Conservation (phyloP, 2,329 filamentous ascomycete genomes). For the Rutstroemia sp. region DNA sequence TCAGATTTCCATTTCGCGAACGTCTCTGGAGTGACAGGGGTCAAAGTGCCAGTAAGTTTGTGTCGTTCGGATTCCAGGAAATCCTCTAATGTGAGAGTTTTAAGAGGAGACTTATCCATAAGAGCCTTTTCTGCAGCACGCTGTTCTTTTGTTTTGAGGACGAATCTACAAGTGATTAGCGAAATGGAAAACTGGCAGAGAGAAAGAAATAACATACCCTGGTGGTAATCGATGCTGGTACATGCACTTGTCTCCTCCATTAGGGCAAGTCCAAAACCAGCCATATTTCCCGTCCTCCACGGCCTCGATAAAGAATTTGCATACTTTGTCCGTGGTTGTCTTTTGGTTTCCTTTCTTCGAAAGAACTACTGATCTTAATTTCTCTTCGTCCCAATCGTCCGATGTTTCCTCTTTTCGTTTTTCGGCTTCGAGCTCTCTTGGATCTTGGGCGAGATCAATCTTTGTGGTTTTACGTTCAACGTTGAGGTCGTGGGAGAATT, state of each 20-base stretch:
- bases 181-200: neutral
- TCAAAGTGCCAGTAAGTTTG: slow-evolving; percentile 85
- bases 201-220: slow-evolving; percentile 57
- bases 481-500: slow-evolving; percentile 88
- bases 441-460: slow-evolving; percentile 84
- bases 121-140: slow-evolving; percentile 90
- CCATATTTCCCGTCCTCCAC: slow-evolving; percentile 98
- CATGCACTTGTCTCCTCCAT: slow-evolving; percentile 96
- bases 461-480: slow-evolving; percentile 90
- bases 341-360: slow-evolving; percentile 97
- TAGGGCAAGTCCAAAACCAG: slow-evolving; percentile 98
- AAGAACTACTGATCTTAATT: slow-evolving; percentile 80
- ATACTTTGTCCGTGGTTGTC: slow-evolving; percentile 95
- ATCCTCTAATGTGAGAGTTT: slow-evolving; percentile 92
- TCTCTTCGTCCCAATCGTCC: slow-evolving; percentile 96
- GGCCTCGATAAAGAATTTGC: slow-evolving; percentile 96
- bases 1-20: slow-evolving; percentile 98
- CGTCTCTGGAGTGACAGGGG: slow-evolving; percentile 84
- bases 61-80: slow-evolving; percentile 95
- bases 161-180: slow-evolving; percentile 55
- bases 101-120: slow-evolving; percentile 90
- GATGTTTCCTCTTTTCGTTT: slow-evolving; percentile 87
- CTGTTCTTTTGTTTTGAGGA: slow-evolving; percentile 97
- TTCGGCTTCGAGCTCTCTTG: slow-evolving; percentile 63
- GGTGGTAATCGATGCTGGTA: slow-evolving; percentile 93